Percentiles rank a stretch among this genome's conserved stretches.
phyloP scores from a whole-genome alignment of 805 yeast species.

The Yamadazyma olivae region DNA sequence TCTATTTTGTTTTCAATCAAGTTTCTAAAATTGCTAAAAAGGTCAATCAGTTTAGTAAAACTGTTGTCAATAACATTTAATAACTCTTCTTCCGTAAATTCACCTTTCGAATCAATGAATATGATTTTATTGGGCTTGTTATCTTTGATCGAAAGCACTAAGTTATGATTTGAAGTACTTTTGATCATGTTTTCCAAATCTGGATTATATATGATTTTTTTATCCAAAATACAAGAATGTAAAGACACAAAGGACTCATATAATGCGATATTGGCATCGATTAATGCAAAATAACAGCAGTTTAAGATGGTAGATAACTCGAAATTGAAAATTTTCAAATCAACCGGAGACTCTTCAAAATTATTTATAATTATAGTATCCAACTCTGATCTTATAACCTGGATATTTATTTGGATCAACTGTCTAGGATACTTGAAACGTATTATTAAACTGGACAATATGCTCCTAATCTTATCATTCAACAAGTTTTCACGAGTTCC shows the following conservation, averaged over 20 bases:
- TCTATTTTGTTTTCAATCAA: constrained; percentile 46
- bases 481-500: constrained; percentile 71
- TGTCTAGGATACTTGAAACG: constrained; percentile 75
- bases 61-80: constrained; percentile 51
- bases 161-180: constrained; percentile 60
- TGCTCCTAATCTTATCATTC: constrained; percentile 65
- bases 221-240: constrained; percentile 23
- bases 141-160: constrained; percentile 56
- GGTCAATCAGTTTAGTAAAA: constrained; percentile 41
- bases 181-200: constrained; percentile 35
- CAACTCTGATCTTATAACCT: constrained; percentile 26
- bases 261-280: constrained; percentile 78
- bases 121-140: constrained; percentile 54
- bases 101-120: constrained; percentile 71
- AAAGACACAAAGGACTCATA: constrained; percentile 59
- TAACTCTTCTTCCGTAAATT: constrained; percentile 56
- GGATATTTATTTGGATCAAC: constrained; percentile 42
- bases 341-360: constrained; percentile 37
- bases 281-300: constrained; percentile 66
- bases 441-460: constrained; percentile 59
- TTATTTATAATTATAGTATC: constrained; percentile 19
- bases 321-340: constrained; percentile 52
- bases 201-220: constrained; percentile 43
- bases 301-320: constrained; percentile 43
- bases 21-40: constrained; percentile 44